A percentile compares a stretch with the other conserved stretches of the same genome.
phyloP scores from a whole-genome alignment of 78 protist genomes.

The Chrysochromulina tobinii region DNA sequence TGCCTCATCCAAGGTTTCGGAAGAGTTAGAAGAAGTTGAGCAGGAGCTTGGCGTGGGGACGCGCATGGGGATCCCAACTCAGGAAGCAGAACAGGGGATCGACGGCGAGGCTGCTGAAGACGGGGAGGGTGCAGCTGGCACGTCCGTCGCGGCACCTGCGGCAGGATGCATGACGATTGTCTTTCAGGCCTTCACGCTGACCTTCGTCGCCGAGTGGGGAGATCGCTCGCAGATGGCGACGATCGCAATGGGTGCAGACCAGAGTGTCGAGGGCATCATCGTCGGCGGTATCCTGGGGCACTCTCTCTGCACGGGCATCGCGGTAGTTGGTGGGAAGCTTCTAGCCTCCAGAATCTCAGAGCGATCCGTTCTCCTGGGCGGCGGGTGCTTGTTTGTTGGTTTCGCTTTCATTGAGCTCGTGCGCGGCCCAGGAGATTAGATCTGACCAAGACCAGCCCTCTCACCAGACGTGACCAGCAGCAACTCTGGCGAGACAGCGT shows the following conservation, averaged over 20 bases:
- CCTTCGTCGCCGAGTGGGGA: conserved; percentile 89
- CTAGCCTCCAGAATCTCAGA: conserved; percentile 64
- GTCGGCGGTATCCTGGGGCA: conserved; percentile 80
- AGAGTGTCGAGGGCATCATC: conserved; percentile 73
- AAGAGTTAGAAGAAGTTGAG: conserved; percentile 42
- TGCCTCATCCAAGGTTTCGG: background rate
- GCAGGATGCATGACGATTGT: background rate
- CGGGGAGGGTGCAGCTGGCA: too few relatives aligned
- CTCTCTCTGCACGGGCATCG: conserved; percentile 75
- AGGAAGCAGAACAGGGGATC: background rate
- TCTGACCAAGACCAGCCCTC: too few relatives aligned
- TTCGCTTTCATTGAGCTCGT: conserved; percentile 32
- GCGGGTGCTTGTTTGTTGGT: conserved; percentile 46
- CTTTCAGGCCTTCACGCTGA: conserved; percentile 67
- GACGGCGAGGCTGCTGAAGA: too few relatives aligned
- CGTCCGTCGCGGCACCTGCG: background rate
- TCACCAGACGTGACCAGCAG: too few relatives aligned
- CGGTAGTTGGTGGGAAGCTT: conserved; percentile 71
- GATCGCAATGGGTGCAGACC: conserved; percentile 42
- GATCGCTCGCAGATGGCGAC: conserved; percentile 82
- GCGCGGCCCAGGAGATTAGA: background rate
- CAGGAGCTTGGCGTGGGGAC: background rate
- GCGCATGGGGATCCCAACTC: background rate
- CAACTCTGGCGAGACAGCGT: too few relatives aligned
- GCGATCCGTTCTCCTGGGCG: conserved; percentile 16